A percentile compares a stretch with the other conserved stretches of the same genome.
Conservation (phyloP, 75 land plant genomes). For the Picea glauca region DNA sequence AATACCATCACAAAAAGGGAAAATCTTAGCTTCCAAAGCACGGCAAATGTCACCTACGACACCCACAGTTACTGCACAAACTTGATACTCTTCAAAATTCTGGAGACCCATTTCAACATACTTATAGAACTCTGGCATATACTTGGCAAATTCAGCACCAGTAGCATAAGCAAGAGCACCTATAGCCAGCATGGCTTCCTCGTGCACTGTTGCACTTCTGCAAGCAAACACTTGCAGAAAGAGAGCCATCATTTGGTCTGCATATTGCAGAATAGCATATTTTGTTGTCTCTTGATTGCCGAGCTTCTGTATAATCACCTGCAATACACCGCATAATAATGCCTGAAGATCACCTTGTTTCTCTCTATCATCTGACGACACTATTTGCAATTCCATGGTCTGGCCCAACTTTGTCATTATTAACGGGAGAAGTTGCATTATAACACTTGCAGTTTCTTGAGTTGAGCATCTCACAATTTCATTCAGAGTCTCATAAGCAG, state of each 20-base stretch:
- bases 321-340: conserved; percentile 63
- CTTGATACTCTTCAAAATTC: conserved; percentile 79
- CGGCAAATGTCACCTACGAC: conserved; percentile 79
- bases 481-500: conserved; percentile 78
- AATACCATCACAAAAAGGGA: conserved; percentile 74
- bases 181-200: conserved; percentile 83
- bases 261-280: conserved; percentile 41
- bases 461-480: conserved; percentile 55
- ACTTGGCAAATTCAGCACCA: conserved; percentile 61
- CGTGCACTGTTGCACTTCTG: conserved; percentile 73
- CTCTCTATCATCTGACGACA: conserved; percentile 61
- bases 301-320: conserved; percentile 71
- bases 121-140: conserved; percentile 70
- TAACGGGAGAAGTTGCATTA: conserved; percentile 45
- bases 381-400: conserved; percentile 50
- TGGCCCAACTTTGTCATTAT: conserved; percentile 52
- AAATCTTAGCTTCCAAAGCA: conserved; percentile 39
- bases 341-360: conserved; percentile 72
- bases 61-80: conserved; percentile 69
- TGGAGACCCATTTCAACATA: conserved; percentile 75
- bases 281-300: conserved; percentile 44
- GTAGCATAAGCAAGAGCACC: conserved; percentile 72
- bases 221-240: conserved; percentile 69
- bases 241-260: conserved; percentile 62
- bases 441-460: conserved; percentile 39